A percentile compares a stretch with the other conserved stretches of the same genome.
phyloP scores from a whole-genome alignment of 192 early-diverging fungal genomes.

The Ambispora gerdemannii region DNA sequence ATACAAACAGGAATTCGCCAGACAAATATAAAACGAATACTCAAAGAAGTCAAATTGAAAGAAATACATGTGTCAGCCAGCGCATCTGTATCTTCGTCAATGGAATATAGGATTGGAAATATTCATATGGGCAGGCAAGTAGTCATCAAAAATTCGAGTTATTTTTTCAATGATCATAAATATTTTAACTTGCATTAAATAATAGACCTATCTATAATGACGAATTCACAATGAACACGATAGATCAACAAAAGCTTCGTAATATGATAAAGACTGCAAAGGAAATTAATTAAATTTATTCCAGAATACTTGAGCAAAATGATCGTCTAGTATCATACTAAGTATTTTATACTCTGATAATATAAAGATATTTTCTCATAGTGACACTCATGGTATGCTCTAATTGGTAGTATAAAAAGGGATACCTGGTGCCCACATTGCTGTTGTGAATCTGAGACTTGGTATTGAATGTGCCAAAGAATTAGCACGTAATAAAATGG shows the following conservation, averaged over 20 bases:
- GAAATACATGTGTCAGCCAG: conserved; percentile 61
- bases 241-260: conserved; percentile 33
- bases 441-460: background rate
- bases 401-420: no score
- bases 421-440: no score
- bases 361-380: no score
- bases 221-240: conserved; percentile 35
- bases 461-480: conserved; percentile 13
- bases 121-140: conserved; percentile 34
- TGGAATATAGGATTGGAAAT: conserved; percentile 39
- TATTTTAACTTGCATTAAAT: background rate
- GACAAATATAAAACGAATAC: conserved; percentile 46
- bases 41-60: conserved; percentile 34
- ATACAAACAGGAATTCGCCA: conserved; percentile 48
- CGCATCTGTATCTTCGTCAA: conserved; percentile 32
- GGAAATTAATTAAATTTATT: no score
- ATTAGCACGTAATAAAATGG: conserved; percentile 4
- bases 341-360: no score
- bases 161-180: background rate
- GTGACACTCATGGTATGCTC: no score
- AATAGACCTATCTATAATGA: conserved; percentile 33
- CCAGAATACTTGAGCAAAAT: no score
- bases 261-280: conserved; percentile 25
- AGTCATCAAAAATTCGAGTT: background rate
- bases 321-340: no score